Conservation (phyloP, 768 basidiomycete species). For the Leccinum pellstonianum region DNA sequence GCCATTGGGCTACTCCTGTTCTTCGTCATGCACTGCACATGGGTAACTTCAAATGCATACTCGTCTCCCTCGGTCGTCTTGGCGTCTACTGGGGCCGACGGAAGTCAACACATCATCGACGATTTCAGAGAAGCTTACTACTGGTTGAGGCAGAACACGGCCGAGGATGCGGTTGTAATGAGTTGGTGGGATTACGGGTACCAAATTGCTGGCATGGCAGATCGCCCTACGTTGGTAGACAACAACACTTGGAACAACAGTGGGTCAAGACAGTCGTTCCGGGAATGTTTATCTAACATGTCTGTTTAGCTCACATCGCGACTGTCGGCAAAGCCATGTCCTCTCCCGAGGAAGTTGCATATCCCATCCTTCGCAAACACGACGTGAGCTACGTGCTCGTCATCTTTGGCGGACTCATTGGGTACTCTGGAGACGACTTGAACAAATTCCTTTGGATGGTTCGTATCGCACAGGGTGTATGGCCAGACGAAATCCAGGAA, state of each 20-base stretch:
- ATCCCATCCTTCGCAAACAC: constrained; percentile 95
- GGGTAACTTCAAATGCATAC: constrained; percentile 92
- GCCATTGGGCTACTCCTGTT: constrained; percentile 75
- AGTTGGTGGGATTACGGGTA: constrained; percentile 99
- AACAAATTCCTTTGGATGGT: constrained; percentile 99
- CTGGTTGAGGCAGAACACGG: constrained; percentile 95
- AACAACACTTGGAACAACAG: constrained; percentile 99
- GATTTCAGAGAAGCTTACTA: constrained; percentile 99
- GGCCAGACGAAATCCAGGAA: constrained; percentile 98
- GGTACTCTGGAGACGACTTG: constrained; percentile 98
- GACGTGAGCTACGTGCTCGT: constrained; percentile 97
- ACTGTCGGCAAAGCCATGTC: constrained; percentile 99
- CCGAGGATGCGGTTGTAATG: constrained; percentile 91
- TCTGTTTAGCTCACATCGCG: constrained; percentile 81
- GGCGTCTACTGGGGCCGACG: constrained; percentile 75
- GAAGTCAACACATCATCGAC: constrained; percentile 92
- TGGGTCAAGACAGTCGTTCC: constrained; percentile 39
- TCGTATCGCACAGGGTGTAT: constrained; percentile 89
- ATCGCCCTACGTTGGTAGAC: constrained; percentile 92
- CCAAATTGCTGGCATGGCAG: constrained; percentile 99
- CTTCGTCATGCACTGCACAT: constrained; percentile 97
- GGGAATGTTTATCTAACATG: constrained; percentile 6
- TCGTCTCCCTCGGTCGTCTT: constrained; percentile 98
- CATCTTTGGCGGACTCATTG: constrained; percentile 95
- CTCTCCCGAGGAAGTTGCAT: constrained; percentile 89